Evolutionary conservation across 441 rosid species (phyloP).

Genomic region (Eruca vesicaria): DNA sequence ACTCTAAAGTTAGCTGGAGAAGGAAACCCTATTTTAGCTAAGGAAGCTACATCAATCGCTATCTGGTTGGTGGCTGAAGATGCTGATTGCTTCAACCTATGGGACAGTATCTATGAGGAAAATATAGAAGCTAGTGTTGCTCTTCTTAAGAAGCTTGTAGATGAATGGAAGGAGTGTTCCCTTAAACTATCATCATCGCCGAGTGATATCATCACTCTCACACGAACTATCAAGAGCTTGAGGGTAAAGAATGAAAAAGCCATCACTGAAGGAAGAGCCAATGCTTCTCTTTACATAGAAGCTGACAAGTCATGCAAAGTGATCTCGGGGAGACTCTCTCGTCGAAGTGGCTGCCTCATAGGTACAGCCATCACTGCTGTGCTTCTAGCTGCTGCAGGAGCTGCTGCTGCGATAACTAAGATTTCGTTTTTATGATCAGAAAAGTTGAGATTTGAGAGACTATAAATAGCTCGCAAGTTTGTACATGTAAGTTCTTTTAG

Average conservation of each 20-base stretch:
- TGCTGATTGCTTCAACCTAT: not conserved
- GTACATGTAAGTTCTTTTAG: not conserved
- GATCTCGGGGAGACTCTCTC: constrained; percentile 43
- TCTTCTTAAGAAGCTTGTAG: constrained; percentile 3
- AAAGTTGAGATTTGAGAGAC: not conserved
- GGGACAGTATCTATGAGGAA: not conserved
- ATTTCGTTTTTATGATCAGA: not conserved
- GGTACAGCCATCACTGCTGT: constrained; percentile 38
- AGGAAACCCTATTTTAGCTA: not conserved
- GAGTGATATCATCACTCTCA: not conserved
- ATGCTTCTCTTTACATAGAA: constrained; percentile 42
- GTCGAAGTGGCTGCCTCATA: constrained; percentile 51
- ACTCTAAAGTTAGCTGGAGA: not conserved
- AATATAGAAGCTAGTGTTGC: not conserved
- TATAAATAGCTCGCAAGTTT: not conserved
- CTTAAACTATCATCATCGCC: not conserved
- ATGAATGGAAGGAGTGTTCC: not conserved
- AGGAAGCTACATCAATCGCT: not conserved
- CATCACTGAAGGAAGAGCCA: constrained; percentile 37
- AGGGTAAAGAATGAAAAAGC: constrained; percentile 59
- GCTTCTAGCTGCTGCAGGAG: constrained; percentile 39
- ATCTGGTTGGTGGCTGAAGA: not conserved
- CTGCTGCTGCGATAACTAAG: constrained; percentile 39
- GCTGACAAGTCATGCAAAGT: constrained; percentile 67
- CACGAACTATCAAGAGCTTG: not conserved